Evolutionary conservation across 805 yeast species (phyloP).

Genomic region (Pichia cabralensis): DNA sequence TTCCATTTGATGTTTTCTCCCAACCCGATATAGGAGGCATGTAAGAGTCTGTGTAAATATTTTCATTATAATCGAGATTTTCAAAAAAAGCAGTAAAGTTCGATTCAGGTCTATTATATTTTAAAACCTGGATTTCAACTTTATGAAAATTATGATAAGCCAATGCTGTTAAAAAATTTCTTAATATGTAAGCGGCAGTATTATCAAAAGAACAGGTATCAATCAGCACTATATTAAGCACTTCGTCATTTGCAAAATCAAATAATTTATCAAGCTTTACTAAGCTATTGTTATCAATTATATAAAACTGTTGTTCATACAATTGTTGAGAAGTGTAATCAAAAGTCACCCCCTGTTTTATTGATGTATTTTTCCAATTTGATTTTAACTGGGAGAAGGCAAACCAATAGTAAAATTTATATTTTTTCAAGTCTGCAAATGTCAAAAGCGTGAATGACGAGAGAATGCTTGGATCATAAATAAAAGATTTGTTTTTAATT

Average conservation of each 20-base stretch:
- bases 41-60: neutral
- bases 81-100: conserved; percentile 20
- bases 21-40: conserved; percentile 56
- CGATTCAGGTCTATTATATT: conserved; percentile 19
- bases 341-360: neutral
- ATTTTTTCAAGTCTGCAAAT: conserved; percentile 84
- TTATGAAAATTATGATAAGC: conserved; percentile 24
- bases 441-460: conserved; percentile 43
- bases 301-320: conserved; percentile 12
- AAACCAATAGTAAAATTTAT: conserved; percentile 84
- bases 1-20: conserved; percentile 73
- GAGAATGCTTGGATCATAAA: conserved; percentile 32
- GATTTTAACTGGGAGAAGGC: conserved; percentile 60
- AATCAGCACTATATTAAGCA: conserved; percentile 14
- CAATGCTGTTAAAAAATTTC: conserved; percentile 21
- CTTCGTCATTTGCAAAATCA: conserved; percentile 3
- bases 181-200: conserved; percentile 16
- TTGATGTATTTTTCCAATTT: conserved; percentile 32
- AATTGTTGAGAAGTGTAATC: neutral
- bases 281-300: conserved; percentile 10
- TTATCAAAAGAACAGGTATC: conserved; percentile 18
- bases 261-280: no score
- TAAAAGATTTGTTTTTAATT: conserved; percentile 26
- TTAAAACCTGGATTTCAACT: conserved; percentile 31
- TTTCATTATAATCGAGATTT: conserved; percentile 6